Evolutionary conservation across 768 basidiomycete species (phyloP).

Genomic region (Ramaria sp.): DNA sequence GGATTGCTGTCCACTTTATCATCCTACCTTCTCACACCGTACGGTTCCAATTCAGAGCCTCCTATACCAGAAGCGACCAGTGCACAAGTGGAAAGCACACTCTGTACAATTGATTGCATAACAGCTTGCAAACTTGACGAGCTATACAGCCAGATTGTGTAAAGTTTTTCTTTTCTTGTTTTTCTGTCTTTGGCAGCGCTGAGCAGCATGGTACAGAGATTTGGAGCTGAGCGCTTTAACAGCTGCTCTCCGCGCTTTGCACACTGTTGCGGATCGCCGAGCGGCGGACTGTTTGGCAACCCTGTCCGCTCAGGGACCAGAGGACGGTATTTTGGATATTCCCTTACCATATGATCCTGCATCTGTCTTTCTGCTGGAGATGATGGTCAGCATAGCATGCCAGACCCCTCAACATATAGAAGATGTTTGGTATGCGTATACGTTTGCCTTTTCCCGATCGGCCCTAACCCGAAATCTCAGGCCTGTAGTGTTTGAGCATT

Average conservation of each 20-base stretch:
- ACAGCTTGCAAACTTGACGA: slow-evolving; percentile 90
- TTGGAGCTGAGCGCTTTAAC: slow-evolving; percentile 71
- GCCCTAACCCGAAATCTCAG: slow-evolving; percentile 29
- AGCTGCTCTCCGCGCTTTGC: slow-evolving; percentile 76
- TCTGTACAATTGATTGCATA: slow-evolving; percentile 93
- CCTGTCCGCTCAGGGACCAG: slow-evolving; percentile 10
- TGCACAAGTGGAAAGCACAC: slow-evolving; percentile 83
- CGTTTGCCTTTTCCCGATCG: background rate
- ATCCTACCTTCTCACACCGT: slow-evolving; percentile 94
- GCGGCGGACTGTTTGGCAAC: slow-evolving; percentile 63
- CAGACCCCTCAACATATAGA: slow-evolving; percentile 69
- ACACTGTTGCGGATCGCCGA: slow-evolving; percentile 82
- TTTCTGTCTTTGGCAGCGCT: background rate
- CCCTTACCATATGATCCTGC: slow-evolving; percentile 86
- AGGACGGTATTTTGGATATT: slow-evolving; percentile 27
- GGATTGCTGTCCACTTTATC: slow-evolving; percentile 89
- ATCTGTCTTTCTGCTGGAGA: slow-evolving; percentile 88
- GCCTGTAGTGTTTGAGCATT: slow-evolving; percentile 92
- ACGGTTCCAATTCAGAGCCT: slow-evolving; percentile 61
- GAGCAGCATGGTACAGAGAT: slow-evolving; percentile 35
- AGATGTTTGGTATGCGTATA: slow-evolving; percentile 69
- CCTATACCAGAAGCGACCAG: slow-evolving; percentile 83
- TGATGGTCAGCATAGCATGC: slow-evolving; percentile 82
- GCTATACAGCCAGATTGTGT: slow-evolving; percentile 90
- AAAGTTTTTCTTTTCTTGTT: slow-evolving; percentile 21